Conservation (phyloP, 192 early-diverging fungal genomes). For the Rhizophagus sp. region DNA sequence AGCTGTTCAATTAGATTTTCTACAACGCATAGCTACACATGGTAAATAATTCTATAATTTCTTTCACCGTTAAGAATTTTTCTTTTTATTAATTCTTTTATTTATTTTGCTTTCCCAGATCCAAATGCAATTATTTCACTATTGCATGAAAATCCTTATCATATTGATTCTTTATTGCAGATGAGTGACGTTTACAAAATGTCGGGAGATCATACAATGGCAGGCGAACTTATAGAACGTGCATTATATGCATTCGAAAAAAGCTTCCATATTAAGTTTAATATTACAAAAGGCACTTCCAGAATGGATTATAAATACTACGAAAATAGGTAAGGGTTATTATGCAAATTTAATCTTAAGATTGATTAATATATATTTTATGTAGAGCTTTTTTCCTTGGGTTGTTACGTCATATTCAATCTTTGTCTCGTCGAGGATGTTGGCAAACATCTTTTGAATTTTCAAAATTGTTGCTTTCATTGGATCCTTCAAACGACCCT, state of each 20-base stretch:
- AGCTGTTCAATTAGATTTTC: constrained; percentile 72
- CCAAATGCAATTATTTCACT: constrained; percentile 71
- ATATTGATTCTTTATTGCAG: constrained; percentile 84
- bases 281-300: constrained; percentile 59
- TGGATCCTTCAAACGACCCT: constrained; percentile 80
- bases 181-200: constrained; percentile 85
- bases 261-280: constrained; percentile 79
- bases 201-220: constrained; percentile 76
- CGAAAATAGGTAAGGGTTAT: constrained; percentile 67
- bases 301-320: constrained; percentile 70
- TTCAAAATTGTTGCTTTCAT: constrained; percentile 63
- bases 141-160: constrained; percentile 79
- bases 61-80: neutral
- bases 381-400: constrained; percentile 72
- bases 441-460: constrained; percentile 94
- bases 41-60: constrained; percentile 26
- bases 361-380: neutral
- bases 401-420: constrained; percentile 82
- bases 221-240: constrained; percentile 84
- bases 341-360: neutral
- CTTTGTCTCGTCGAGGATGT: constrained; percentile 83
- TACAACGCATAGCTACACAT: constrained; percentile 68
- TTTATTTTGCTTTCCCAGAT: constrained; percentile 41
- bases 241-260: constrained; percentile 88
- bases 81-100: neutral